Evolutionary conservation across 257 asterid genomes (phyloP).

Genomic region (Forsythia viridissima): DNA sequence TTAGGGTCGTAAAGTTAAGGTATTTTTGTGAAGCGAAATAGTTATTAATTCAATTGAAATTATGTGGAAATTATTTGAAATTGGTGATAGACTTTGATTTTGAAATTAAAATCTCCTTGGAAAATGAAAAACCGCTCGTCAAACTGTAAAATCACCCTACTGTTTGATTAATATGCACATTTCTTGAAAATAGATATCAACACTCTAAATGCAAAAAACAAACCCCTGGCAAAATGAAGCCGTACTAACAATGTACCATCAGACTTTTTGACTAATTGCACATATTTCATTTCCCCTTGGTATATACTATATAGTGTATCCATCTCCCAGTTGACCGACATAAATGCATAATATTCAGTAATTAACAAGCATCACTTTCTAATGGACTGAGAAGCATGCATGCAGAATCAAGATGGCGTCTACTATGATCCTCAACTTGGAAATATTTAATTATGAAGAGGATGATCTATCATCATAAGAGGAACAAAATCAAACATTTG

Average conservation of each 20-base stretch:
- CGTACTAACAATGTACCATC: background rate
- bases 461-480: slow-evolving; percentile 3
- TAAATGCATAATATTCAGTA: background rate
- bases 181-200: slow-evolving; percentile 13
- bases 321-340: background rate
- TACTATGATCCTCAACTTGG: slow-evolving; percentile 6
- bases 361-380: slow-evolving; percentile 10
- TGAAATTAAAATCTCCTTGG: too few relatives aligned
- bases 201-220: slow-evolving; percentile 3
- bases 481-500: background rate
- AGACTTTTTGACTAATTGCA: background rate
- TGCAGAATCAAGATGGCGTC: slow-evolving; percentile 2
- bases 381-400: slow-evolving; percentile 12
- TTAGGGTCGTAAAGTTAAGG: too few relatives aligned
- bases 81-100: too few relatives aligned
- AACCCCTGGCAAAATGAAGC: background rate
- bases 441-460: background rate
- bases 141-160: slow-evolving; percentile 56
- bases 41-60: too few relatives aligned
- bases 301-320: background rate
- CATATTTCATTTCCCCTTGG: background rate
- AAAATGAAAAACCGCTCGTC: slow-evolving; percentile 26
- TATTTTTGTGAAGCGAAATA: too few relatives aligned
- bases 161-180: slow-evolving; percentile 21
- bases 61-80: too few relatives aligned